A percentile compares a stretch with the other conserved stretches of the same genome.
Evolutionary conservation across 495 filamentous ascomycete species (phyloP).

Genomic region (Amorphotheca resinae): DNA sequence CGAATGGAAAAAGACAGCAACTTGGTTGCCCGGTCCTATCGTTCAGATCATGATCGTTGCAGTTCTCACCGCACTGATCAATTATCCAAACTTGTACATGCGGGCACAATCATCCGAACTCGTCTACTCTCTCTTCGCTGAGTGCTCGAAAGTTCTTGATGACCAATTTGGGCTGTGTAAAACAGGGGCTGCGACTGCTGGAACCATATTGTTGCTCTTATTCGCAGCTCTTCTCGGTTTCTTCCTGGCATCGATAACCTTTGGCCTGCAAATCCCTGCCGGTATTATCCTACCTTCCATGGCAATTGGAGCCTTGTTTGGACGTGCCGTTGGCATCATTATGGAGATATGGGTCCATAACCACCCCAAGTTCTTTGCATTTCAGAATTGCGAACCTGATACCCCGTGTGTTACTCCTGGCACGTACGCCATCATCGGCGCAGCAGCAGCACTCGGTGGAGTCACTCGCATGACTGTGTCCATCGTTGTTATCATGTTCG

Average conservation of each 20-base stretch:
- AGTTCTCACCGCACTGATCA: constrained; percentile 71
- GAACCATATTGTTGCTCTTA: constrained; percentile 67
- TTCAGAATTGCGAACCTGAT: constrained; percentile 74
- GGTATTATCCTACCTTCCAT: constrained; percentile 97
- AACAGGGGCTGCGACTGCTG: constrained; percentile 52
- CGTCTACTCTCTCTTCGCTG: constrained; percentile 82
- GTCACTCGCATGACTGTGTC: constrained; percentile 96
- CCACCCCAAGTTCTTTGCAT: constrained; percentile 64
- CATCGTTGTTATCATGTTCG: constrained; percentile 99
- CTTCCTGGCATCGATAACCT: constrained; percentile 76
- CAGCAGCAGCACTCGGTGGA: constrained; percentile 88
- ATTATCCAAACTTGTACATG: constrained; percentile 94
- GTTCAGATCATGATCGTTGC: constrained; percentile 65
- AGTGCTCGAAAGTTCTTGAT: constrained; percentile 65
- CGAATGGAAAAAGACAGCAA: constrained; percentile 57
- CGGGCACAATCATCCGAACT: constrained; percentile 82
- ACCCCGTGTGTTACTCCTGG: constrained; percentile 86
- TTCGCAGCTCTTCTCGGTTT: constrained; percentile 73
- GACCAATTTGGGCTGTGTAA: constrained; percentile 85
- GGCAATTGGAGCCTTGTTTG: constrained; percentile 85
- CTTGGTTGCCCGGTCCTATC: constrained; percentile 52
- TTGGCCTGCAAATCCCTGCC: constrained; percentile 92
- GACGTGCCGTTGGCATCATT: constrained; percentile 80
- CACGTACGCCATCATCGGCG: constrained; percentile 92
- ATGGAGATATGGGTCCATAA: constrained; percentile 80